Base-by-base conservation (phyloP, 2,329 filamentous ascomycete species). In the Paraphoma chrysanthemicola region DNA sequence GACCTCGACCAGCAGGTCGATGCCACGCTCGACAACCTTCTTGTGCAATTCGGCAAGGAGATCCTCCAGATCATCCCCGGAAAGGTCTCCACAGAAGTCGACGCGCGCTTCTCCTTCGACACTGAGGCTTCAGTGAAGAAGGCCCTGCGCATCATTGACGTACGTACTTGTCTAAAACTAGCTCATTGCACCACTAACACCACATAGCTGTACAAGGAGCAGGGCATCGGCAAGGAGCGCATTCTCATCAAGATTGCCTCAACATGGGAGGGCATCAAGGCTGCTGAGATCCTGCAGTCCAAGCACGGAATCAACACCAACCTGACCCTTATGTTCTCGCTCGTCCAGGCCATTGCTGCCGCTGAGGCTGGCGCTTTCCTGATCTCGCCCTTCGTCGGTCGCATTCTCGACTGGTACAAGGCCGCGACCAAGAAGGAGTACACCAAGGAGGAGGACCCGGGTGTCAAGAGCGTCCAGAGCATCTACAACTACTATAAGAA, bases 401-500 rank as follows among this genome's bases (percentile, higher is more conserved):
- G 95, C 78, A 99, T 99, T 78, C 91, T 99, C 70, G 95, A 99
- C 84, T 99, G 94, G 94, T 97, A 90, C 91, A 99, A 99, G 92
- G 92, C 92, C 57, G 84, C 88, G 71, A 91, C 88, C 80, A 96
- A 96, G 89, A 93, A 96, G 87, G 91, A 95, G 69, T 99, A 93
- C 88, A 75, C 85, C 78, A 87, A 92, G 79, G 83, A 91, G 81
- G 91, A 96, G 80, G 95, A 99, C 85, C 95, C 95, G 55, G 95
- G 95, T 85, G 95, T 99, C 81, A 87, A 92, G 84, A 94, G 90
- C 67, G 95, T 99, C 77, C 86, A 94, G 86, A 78, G 74, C 80
- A 99, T 99, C 85, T 99, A 90, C 89, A 95, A 99, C 88, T 99
- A 99, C 91, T 99, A 99, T 90, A 99, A 99, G 92, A 98, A 98